Conservation (phyloP, 768 basidiomycete genomes). For the Collybiopsis luxurians region DNA sequence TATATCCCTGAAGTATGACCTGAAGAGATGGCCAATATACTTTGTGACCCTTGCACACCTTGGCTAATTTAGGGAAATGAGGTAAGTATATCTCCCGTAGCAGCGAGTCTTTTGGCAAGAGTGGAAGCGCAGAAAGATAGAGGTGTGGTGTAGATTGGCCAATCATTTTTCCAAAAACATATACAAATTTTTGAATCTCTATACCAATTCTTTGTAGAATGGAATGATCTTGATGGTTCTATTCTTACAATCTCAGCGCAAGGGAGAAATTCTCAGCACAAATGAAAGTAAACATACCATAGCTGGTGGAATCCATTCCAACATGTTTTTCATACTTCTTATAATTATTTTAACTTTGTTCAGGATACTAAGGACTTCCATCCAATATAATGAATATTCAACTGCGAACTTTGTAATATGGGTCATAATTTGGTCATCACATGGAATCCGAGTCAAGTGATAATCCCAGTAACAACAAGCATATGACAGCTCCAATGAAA, state of each 20-base stretch:
- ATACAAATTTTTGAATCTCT: conserved; percentile 1
- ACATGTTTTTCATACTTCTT: background rate
- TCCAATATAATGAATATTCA: background rate
- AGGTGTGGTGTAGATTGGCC: conserved; percentile 14
- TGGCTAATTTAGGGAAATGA: background rate
- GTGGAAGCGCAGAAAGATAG: conserved; percentile 21
- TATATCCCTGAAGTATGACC: too few relatives aligned
- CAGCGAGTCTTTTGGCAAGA: conserved; percentile 11
- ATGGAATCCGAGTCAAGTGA: background rate
- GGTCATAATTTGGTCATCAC: background rate
- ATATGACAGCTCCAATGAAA: background rate
- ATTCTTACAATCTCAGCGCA: background rate
- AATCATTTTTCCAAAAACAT: conserved; percentile 5
- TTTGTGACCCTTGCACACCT: background rate
- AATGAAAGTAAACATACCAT: background rate
- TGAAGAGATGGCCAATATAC: background rate
- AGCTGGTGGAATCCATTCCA: background rate
- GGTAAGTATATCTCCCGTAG: conserved; percentile 10
- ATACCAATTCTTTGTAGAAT: background rate
- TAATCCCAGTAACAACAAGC: background rate
- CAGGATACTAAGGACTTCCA: background rate
- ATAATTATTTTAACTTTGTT: background rate
- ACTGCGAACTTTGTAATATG: background rate
- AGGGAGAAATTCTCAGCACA: background rate
- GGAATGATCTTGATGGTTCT: background rate